Base-by-base conservation (phyloP, 2,329 filamentous ascomycete genomes). In the Verticillium isaacii region DNA sequence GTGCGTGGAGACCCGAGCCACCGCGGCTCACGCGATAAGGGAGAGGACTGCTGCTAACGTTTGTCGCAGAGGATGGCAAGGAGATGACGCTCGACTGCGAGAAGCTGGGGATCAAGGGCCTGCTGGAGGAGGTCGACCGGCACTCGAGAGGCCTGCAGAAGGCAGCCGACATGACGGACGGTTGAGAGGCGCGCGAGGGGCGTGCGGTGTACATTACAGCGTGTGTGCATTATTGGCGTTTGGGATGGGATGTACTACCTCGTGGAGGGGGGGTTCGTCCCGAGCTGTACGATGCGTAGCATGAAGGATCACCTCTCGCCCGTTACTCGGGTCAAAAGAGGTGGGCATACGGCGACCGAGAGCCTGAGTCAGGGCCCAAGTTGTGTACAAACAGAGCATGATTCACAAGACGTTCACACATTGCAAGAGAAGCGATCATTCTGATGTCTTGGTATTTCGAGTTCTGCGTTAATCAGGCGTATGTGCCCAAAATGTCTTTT, bases 81-180 rank as follows among this genome's bases (percentile, higher is more conserved):
- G 89, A 96, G 71, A 86, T 98, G 80, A 86, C 87, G 37, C 84
- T 98, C 45, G 88, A 97, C 72, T 84, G 92, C 67, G 88, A 91
- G 68, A 90, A 89, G 75, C 82, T 93, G 77, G 90, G 88, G 68
- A 93, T 98, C 72, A 91, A 91, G 73, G 90, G 93, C 70, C 85
- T 98, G 23, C 83, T 94, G 62, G 91, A 93, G 74, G 93, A 98
- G 76, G 88, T 97, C 55, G 91, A 97, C 74, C 84, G 95, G 70
- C 92, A 98, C 78, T 97, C 93, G 58, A 85, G 95, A 67, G 81
- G 83, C 68, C 77, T 98, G 71, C 88, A 92, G 70, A 89, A 96
- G 74, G 87, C 92, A 76, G 91, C 93, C 69, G 93, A 96, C 72
- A 78, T 98, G 73, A 78, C 77, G 41, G 84, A 86, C 17, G 70